Conservation (phyloP, 2,329 filamentous ascomycete genomes). For the Samsoniella hepiali region DNA sequence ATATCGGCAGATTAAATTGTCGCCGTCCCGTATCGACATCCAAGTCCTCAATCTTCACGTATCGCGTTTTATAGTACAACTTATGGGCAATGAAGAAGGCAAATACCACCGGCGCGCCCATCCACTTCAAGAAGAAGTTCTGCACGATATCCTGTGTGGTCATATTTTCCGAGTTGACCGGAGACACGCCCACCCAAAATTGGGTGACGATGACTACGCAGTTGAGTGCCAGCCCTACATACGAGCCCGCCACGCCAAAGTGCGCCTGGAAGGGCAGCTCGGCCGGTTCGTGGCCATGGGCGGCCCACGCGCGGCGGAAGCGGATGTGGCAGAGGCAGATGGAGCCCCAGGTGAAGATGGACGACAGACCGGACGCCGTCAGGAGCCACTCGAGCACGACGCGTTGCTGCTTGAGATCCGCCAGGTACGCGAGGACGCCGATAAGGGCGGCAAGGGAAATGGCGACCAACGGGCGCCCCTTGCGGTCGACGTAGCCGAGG, state of each 20-base stretch:
- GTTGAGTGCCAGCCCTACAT: constrained; percentile 72
- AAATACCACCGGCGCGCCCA: constrained; percentile 61
- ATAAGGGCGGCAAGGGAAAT: constrained; percentile 61
- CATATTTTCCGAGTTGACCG: constrained; percentile 52
- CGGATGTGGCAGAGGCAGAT: constrained; percentile 64
- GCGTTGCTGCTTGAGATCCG: constrained; percentile 54
- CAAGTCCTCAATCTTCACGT: constrained; percentile 66
- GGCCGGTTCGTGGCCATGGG: constrained; percentile 60
- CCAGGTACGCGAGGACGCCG: constrained; percentile 69
- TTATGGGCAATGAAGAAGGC: constrained; percentile 69
- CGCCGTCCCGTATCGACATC: constrained; percentile 75
- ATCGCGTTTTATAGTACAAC: constrained; percentile 60
- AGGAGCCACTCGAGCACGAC: constrained; percentile 73
- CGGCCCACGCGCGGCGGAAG: constrained; percentile 57
- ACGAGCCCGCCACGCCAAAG: constrained; percentile 70
- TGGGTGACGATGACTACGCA: constrained; percentile 68
- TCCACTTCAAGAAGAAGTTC: constrained; percentile 65
- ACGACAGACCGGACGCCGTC: constrained; percentile 62
- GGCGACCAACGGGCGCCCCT: constrained; percentile 68
- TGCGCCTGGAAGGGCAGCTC: constrained; percentile 75
- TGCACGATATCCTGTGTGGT: constrained; percentile 44
- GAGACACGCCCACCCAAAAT: constrained; percentile 76
- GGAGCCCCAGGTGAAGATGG: constrained; percentile 66
- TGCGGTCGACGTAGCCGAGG: constrained; percentile 71
- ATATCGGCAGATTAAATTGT: constrained; percentile 69